Evolutionary conservation across 371 early-diverging fungal species (phyloP).

Genomic region (Actinomucor elegans): DNA sequence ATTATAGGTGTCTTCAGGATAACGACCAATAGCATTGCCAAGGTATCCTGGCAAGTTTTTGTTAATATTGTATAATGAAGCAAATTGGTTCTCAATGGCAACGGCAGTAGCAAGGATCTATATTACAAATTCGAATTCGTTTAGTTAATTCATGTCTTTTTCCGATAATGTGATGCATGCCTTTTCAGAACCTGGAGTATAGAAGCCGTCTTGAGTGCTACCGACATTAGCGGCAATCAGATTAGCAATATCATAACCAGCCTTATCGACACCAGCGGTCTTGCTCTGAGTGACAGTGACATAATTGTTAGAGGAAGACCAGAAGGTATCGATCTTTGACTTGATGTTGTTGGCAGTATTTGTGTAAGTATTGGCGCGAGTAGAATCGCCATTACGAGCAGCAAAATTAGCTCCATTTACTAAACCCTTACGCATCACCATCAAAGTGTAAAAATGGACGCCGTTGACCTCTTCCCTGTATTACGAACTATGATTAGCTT

Average conservation of each 20-base stretch:
- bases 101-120: conserved; percentile 41
- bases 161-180: too few species aligned
- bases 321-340: conserved; percentile 38
- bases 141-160: too few species aligned
- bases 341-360: conserved; percentile 18
- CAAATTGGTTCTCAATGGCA: conserved; percentile 36
- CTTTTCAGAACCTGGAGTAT: conserved; percentile 33
- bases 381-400: conserved; percentile 10
- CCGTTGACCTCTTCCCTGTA: conserved; percentile 57
- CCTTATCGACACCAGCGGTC: conserved; percentile 39
- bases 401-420: conserved; percentile 62
- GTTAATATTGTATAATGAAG: conserved; percentile 52
- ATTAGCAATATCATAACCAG: conserved; percentile 54
- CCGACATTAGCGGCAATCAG: conserved; percentile 61
- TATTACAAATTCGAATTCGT: neutral
- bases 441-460: conserved; percentile 68
- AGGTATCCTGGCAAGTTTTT: neutral
- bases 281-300: conserved; percentile 35
- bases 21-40: conserved; percentile 60
- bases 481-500: too few species aligned
- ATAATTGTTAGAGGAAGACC: conserved; percentile 21
- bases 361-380: conserved; percentile 20
- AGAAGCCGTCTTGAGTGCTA: conserved; percentile 31
- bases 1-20: conserved; percentile 67
- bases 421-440: conserved; percentile 63